Conservation (phyloP, 441 rosid species). For the Bocquillonia castaneifolia region DNA sequence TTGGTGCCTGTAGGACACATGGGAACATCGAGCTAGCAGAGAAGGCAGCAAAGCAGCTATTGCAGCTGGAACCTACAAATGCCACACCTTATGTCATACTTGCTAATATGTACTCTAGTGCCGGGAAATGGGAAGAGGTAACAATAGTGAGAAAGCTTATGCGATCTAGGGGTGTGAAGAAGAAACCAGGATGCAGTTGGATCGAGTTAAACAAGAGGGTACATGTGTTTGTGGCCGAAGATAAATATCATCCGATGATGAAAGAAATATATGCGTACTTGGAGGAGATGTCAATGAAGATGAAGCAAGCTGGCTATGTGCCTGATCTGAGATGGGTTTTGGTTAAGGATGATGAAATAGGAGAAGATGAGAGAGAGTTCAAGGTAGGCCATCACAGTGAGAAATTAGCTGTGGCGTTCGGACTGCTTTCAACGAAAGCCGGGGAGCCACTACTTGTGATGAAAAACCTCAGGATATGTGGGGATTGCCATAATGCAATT, state of each 20-base stretch:
- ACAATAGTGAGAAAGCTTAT: slow-evolving; percentile 58
- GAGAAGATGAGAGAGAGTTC: slow-evolving; percentile 52
- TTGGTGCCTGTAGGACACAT: slow-evolving; percentile 69
- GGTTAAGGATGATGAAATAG: slow-evolving; percentile 54
- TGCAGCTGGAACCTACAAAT: slow-evolving; percentile 60
- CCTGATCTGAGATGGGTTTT: slow-evolving; percentile 67
- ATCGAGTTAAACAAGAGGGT: slow-evolving; percentile 55
- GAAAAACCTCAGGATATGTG: slow-evolving; percentile 81
- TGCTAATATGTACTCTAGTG: slow-evolving; percentile 62
- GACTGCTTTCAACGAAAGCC: slow-evolving; percentile 59
- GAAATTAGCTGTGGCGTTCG: slow-evolving; percentile 80
- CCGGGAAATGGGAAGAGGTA: slow-evolving; percentile 67
- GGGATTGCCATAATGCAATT: slow-evolving; percentile 77
- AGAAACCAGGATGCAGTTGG: slow-evolving; percentile 92
- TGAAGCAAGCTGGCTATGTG: slow-evolving; percentile 62
- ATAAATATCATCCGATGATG: slow-evolving; percentile 73
- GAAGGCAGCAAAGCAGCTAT: slow-evolving; percentile 58
- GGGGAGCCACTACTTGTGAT: slow-evolving; percentile 64
- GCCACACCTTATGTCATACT: slow-evolving; percentile 78
- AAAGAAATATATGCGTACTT: slow-evolving; percentile 45
- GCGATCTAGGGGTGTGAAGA: slow-evolving; percentile 69
- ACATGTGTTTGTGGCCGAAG: slow-evolving; percentile 78
- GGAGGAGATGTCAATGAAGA: slow-evolving; percentile 58
- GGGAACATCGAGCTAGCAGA: slow-evolving; percentile 57
- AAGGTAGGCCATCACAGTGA: slow-evolving; percentile 71